Percentiles rank a stretch among this genome's conserved stretches.
Conservation (phyloP, 106 monocot genomes). For the Dendrobium catenatum region DNA sequence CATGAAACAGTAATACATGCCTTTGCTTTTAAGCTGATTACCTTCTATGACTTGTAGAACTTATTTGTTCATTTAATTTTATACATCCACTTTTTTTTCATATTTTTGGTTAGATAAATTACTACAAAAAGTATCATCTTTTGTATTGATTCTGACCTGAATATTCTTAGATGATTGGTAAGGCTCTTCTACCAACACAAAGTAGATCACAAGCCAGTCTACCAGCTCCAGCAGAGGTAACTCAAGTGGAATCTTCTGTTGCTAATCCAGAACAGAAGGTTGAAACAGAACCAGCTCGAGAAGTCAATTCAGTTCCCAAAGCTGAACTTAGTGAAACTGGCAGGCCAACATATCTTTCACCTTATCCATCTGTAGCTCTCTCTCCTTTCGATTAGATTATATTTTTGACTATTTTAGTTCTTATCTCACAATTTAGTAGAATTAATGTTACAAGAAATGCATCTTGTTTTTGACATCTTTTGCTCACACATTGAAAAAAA, state of each 20-base stretch:
- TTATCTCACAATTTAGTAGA: too few relatives aligned
- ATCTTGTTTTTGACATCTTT: too few relatives aligned
- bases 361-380: slow-evolving; percentile 45
- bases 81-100: not conserved
- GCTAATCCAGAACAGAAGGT: slow-evolving; percentile 1
- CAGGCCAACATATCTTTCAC: slow-evolving; percentile 37
- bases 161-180: slow-evolving; percentile 49
- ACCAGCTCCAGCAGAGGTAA: slow-evolving; percentile 29
- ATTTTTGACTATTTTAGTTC: not conserved
- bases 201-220: slow-evolving; percentile 14
- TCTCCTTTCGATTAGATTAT: not conserved
- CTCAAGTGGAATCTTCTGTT: slow-evolving; percentile 6
- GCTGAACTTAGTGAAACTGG: slow-evolving; percentile 30
- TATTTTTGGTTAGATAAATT: not conserved
- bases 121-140: not conserved
- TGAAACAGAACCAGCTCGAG: slow-evolving; percentile 18
- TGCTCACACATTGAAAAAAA: too few relatives aligned
- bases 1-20: not conserved
- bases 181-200: slow-evolving; percentile 41
- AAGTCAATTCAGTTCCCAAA: slow-evolving; percentile 32
- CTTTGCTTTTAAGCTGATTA: not conserved
- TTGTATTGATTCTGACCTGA: not conserved
- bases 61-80: not conserved
- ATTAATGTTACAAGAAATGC: too few relatives aligned
- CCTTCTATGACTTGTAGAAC: not conserved